phyloP scores from a whole-genome alignment of 1,139 yeast species.

The Pichia terricola region DNA sequence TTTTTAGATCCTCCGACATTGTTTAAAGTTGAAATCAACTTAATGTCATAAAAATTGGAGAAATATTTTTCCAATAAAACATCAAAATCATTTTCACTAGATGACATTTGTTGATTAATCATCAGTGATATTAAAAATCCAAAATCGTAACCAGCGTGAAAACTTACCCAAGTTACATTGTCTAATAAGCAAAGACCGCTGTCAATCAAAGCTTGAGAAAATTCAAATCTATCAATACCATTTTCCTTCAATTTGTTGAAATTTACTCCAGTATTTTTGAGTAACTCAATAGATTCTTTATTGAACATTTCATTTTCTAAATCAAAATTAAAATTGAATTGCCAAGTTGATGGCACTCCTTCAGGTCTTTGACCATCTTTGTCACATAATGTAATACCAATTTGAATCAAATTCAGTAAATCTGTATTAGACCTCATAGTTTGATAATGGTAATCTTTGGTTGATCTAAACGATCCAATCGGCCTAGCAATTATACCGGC shows the following conservation, averaged over 20 bases:
- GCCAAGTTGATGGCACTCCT: constrained; percentile 78
- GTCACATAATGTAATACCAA: constrained; percentile 80
- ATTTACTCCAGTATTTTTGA: constrained; percentile 78
- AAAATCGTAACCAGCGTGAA: constrained; percentile 90
- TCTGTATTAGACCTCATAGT: constrained; percentile 89
- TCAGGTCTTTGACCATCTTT: constrained; percentile 69
- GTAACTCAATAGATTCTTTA: constrained; percentile 63
- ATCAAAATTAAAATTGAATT: constrained; percentile 83
- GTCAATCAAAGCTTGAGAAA: constrained; percentile 77
- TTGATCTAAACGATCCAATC: constrained; percentile 86
- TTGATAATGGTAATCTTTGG: constrained; percentile 91
- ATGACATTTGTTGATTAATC: constrained; percentile 70
- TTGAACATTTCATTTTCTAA: constrained; percentile 71
- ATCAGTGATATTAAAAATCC: constrained; percentile 79
- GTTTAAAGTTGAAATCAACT: constrained; percentile 47
- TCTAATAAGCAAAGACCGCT: constrained; percentile 76
- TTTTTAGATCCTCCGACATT: constrained; percentile 19
- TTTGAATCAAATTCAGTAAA: constrained; percentile 72
- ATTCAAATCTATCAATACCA: constrained; percentile 73
- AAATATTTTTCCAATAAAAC: constrained; percentile 65
- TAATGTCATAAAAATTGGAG: constrained; percentile 80
- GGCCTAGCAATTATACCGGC: constrained; percentile 97
- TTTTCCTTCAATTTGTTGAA: constrained; percentile 64
- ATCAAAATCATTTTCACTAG: constrained; percentile 69
- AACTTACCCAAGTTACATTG: constrained; percentile 78